phyloP scores from a whole-genome alignment of 805 yeast genomes.

The Ogataea populi-albae region DNA sequence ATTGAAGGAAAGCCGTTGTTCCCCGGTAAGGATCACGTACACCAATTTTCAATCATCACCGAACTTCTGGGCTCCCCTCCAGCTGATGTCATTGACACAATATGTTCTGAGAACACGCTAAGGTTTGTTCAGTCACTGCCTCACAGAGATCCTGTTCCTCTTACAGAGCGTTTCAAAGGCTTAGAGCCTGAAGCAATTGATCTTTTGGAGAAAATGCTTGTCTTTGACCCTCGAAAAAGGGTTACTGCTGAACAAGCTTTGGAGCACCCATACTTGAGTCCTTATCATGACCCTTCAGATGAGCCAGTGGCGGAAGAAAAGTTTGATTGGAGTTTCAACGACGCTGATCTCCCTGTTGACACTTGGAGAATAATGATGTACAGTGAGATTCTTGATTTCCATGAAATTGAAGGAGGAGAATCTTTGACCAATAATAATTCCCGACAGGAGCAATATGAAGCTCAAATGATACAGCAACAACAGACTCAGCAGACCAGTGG shows the following conservation, averaged over 20 bases:
- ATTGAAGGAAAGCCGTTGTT: constrained; percentile 94
- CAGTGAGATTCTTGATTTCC: constrained; percentile 93
- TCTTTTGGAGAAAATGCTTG: constrained; percentile 81
- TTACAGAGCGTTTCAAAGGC: constrained; percentile 73
- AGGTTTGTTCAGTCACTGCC: constrained; percentile 94
- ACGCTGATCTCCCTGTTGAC: constrained; percentile 95
- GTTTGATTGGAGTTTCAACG: constrained; percentile 98
- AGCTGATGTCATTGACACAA: constrained; percentile 90
- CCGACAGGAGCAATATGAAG: constrained; percentile 22
- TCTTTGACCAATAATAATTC: constrained; percentile 16
- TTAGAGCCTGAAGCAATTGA: constrained; percentile 88
- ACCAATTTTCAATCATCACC: constrained; percentile 95
- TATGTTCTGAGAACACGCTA: constrained; percentile 91
- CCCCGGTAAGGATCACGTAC: constrained; percentile 98
- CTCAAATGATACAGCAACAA: constrained; percentile 26
- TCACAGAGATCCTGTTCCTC: constrained; percentile 86
- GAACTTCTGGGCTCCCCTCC: constrained; percentile 94
- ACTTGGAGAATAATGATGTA: constrained; percentile 99
- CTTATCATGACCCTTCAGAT: constrained; percentile 96
- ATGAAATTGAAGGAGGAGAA: constrained; percentile 65
- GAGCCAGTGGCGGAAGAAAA: constrained; percentile 92
- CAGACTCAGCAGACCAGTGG: constrained; percentile 15
- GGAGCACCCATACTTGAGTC: constrained; percentile 86
- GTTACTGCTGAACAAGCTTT: constrained; percentile 90
- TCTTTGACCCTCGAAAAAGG: constrained; percentile 92